These are phyloP conservation scores for Ustilago lituana DNA, from an alignment of 1,284 basidiomycete species.

Conservation along the genomic window DNA sequence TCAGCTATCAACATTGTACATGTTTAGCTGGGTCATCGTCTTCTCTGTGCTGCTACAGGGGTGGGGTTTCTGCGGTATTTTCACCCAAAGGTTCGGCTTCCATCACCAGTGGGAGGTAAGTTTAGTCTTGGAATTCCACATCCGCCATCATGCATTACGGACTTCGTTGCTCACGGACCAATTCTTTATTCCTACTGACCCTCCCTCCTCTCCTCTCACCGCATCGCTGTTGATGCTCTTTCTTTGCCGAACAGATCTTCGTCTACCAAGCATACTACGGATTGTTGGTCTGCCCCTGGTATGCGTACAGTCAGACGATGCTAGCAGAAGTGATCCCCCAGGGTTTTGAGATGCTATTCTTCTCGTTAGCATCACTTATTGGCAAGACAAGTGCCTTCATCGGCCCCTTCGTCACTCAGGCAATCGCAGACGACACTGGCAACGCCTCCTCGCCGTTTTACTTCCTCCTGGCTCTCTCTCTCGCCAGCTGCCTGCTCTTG, in stretches of 20 bases:
- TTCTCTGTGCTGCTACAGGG: conserved; percentile 80
- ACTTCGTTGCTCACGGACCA: not conserved
- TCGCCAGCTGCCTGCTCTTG: conserved; percentile 76
- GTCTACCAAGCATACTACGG: conserved; percentile 26
- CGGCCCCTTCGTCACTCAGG: conserved; percentile 77
- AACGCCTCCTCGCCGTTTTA: conserved; percentile 84
- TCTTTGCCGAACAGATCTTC: conserved; percentile 1
- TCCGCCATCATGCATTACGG: not conserved
- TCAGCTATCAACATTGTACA: conserved; percentile 74
- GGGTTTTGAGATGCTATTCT: conserved; percentile 74
- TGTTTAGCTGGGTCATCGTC: conserved; percentile 79
- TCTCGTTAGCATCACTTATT: conserved; percentile 77
- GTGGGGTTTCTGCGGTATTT: conserved; percentile 88
- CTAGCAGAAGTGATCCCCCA: conserved; percentile 82
- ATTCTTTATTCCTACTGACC: too few species aligned
- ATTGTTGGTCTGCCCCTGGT: conserved; percentile 84
- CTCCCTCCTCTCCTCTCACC: conserved; percentile 1
- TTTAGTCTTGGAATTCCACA: too few species aligned
- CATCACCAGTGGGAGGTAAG: conserved; percentile 36
- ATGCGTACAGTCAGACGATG: conserved; percentile 84
- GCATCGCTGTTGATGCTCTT: not conserved
- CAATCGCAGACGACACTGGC: conserved; percentile 70
- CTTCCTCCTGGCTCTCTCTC: conserved; percentile 79
- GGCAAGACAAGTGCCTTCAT: conserved; percentile 73
- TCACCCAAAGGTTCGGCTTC: conserved; percentile 76